Evolutionary conservation across 192 early-diverging fungal species (phyloP), one percentile per base, ranked within the genome.

Genomic region (Backusella liffmaniae): DNA sequence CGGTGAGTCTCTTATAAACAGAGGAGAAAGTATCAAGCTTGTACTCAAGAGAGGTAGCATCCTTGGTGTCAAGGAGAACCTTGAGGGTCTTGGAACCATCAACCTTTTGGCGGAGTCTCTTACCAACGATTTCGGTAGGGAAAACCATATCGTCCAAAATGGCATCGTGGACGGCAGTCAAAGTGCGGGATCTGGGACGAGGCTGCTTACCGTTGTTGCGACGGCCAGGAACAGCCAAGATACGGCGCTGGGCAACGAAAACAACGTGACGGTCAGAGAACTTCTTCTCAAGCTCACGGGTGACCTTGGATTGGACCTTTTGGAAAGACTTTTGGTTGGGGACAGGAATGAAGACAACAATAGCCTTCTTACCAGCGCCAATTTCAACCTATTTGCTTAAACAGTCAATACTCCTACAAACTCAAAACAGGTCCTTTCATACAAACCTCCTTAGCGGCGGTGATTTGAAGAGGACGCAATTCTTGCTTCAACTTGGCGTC

Each of bases 251-350:
- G 75, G 96, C 88, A 80, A 89, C 78, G 71, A 99, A 92, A 78
- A 99, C 90, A 73, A 99, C 93, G 89, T 99, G 97, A 78, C 96
- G 93, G 90, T 99, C 97, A 81, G 95, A 95, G 92, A 99, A 98
- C 94, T 99, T 99, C 95, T 99, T 99, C 92, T 99, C 97, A 80
- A 99, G 90, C 91, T 99, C 97, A 84, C 97, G 95, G 81, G 96
- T 95, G 71, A 99, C 92, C 82, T 92, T 89, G 67, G 90, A 86
- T 88, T 97, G 96, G 84, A 97, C 89, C 91, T 97, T 98, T 89
- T 98, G 96, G 92, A 95, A 95, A 71, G 91, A 90, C 92, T 97
- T 97, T 76, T 97, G 84, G 77, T 91, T 85, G 51, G 97, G 97
- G 73, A 98, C 96, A 73, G 97, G 96, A 75, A 99, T 96, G 82